A percentile compares a stretch with the other conserved stretches of the same genome.
These are phyloP conservation scores for Candida dubliniensis DNA, from an alignment of 1,139 yeast species.

Conservation along the genomic window DNA sequence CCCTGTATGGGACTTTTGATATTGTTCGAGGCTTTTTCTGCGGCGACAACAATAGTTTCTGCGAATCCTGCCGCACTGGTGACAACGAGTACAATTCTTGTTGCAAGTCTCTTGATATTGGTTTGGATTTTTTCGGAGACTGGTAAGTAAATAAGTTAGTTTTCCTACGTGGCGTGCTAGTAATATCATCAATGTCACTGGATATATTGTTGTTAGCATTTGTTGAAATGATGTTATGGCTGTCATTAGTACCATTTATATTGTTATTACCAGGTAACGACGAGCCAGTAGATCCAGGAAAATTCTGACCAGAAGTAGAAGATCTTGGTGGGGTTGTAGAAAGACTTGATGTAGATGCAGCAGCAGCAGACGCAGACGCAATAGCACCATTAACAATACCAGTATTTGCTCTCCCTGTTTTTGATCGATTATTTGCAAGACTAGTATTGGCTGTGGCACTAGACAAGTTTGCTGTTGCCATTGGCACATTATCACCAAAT, in stretches of 20 bases:
- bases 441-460: conserved; percentile 3
- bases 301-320: conserved; percentile 7
- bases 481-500: conserved; percentile 82
- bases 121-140: conserved; percentile 64
- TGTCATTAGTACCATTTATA: background rate
- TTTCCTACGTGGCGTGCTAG: conserved; percentile 55
- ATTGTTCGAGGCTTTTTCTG: conserved; percentile 76
- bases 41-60: conserved; percentile 74
- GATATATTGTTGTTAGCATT: conserved; percentile 4
- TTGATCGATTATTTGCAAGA: conserved; percentile 7
- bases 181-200: conserved; percentile 14
- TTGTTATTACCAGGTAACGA: conserved; percentile 4
- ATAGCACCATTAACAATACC: background rate
- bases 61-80: conserved; percentile 89
- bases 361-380: background rate
- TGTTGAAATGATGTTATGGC: conserved; percentile 1
- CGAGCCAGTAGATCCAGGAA: conserved; percentile 9
- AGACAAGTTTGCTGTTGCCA: conserved; percentile 42
- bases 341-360: background rate
- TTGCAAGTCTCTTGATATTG: conserved; percentile 60
- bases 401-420: conserved; percentile 6
- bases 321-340: conserved; percentile 12
- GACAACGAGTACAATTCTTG: conserved; percentile 78
- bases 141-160: conserved; percentile 70
- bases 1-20: conserved; percentile 86